These are phyloP conservation scores for Penicillium pulvis DNA, from an alignment of 495 filamentous ascomycete genomes.

Conservation along the genomic window DNA sequence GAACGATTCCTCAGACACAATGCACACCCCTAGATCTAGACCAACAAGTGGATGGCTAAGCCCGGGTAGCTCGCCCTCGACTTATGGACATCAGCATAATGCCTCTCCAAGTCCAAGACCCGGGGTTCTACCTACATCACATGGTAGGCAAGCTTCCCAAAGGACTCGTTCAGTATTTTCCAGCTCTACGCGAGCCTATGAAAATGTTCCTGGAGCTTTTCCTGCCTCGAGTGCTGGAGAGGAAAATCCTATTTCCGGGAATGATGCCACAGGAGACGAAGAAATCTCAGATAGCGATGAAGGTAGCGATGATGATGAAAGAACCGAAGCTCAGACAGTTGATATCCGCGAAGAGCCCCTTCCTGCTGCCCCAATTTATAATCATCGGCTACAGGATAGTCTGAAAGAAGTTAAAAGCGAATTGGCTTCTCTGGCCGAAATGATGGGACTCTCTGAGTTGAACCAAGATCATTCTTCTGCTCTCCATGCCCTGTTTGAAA, in stretches of 20 bases:
- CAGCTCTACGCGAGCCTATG: too few species aligned
- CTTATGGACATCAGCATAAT: slow-evolving; percentile 14
- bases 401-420: slow-evolving; percentile 20
- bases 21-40: too few species aligned
- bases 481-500: slow-evolving; percentile 7
- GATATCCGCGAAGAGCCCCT: slow-evolving; percentile 17
- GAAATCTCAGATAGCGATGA: not conserved
- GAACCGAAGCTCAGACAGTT: not conserved
- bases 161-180: not conserved
- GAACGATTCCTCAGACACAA: too few species aligned
- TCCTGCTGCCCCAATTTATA: slow-evolving; percentile 20
- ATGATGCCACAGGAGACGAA: not conserved
- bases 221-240: too few species aligned
- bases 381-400: slow-evolving; percentile 17
- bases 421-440: slow-evolving; percentile 13
- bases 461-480: slow-evolving; percentile 7
- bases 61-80: not conserved
- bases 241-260: too few species aligned
- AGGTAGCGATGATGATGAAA: not conserved
- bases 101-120: slow-evolving; percentile 11
- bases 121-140: not conserved
- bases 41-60: too few species aligned
- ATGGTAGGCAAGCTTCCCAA: not conserved
- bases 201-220: too few species aligned
- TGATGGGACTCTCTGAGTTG: slow-evolving; percentile 10